Percentiles rank a stretch among this genome's conserved stretches.
phyloP scores from a whole-genome alignment of 768 basidiomycete genomes.

The Leccinum longicurvipes region DNA sequence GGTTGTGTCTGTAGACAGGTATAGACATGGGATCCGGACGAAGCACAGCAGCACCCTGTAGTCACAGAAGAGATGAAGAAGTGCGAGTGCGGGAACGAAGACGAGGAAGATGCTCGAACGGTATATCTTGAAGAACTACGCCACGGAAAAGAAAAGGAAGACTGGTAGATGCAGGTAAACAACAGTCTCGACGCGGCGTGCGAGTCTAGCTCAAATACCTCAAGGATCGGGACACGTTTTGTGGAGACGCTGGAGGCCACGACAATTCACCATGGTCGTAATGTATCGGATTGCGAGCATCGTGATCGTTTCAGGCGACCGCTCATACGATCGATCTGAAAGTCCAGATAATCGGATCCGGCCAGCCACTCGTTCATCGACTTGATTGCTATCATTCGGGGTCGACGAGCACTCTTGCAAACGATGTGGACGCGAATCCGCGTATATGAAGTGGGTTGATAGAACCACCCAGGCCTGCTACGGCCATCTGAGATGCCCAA shows the following conservation, averaged over 20 bases:
- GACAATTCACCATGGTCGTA: slow-evolving; percentile 19
- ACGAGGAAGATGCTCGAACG: neutral
- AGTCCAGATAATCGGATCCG: slow-evolving; percentile 4
- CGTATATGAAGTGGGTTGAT: neutral
- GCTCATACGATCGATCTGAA: slow-evolving; percentile 8
- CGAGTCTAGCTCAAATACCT: slow-evolving; percentile 21
- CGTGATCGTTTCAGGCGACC: slow-evolving; percentile 8
- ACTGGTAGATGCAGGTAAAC: neutral
- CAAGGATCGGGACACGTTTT: slow-evolving; percentile 23
- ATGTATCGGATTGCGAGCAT: slow-evolving; percentile 8
- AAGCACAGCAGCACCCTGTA: neutral
- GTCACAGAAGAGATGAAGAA: neutral
- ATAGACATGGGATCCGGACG: slow-evolving; percentile 17
- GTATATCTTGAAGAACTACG: slow-evolving; percentile 1
- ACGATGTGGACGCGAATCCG: neutral
- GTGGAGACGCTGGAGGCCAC: slow-evolving; percentile 24
- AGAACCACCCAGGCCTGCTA: neutral
- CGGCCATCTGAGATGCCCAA: neutral
- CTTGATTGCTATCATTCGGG: neutral
- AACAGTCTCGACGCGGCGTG: slow-evolving; percentile 4
- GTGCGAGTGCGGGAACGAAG: neutral
- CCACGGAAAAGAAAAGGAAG: slow-evolving; percentile 1
- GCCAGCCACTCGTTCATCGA: neutral
- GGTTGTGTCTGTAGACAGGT: slow-evolving; percentile 27
- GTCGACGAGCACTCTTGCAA: neutral